Conservation (phyloP, 2,329 filamentous ascomycete species). For the Clonostachys rhizophaga region DNA sequence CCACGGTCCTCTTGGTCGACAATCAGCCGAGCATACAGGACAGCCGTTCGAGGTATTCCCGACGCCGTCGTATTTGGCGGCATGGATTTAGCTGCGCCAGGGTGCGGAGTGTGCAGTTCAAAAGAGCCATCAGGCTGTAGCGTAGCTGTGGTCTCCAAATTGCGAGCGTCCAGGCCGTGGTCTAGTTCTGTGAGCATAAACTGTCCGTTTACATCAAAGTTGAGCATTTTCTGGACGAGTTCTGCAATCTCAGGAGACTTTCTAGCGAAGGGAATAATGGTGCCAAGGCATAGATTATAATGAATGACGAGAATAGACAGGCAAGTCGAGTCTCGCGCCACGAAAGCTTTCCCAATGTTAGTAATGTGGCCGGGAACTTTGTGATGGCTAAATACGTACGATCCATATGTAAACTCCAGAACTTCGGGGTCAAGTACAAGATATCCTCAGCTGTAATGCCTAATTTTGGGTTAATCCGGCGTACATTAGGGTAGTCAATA, state of each 20-base stretch:
- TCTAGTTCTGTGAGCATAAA: constrained; percentile 33
- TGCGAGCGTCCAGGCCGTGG: constrained; percentile 29
- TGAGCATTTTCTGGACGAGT: constrained; percentile 8
- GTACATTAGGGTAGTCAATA: too few relatives aligned
- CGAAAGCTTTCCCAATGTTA: constrained; percentile 3
- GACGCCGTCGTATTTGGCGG: constrained; percentile 13
- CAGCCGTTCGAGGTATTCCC: constrained; percentile 16
- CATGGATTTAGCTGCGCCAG: constrained; percentile 22
- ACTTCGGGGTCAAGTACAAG: constrained; percentile 10
- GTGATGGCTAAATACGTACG: constrained; percentile 6
- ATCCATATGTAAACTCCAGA: constrained; percentile 14
- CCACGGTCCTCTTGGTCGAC: constrained; percentile 14
- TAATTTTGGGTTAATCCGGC: neutral
- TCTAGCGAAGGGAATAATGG: constrained; percentile 4
- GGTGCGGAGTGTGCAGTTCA: constrained; percentile 21
- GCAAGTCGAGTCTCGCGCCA: constrained; percentile 8
- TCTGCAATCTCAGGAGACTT: constrained; percentile 7
- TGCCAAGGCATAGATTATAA: constrained; percentile 22
- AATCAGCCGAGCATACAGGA: constrained; percentile 24
- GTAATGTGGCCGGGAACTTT: neutral
- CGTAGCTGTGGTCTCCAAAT: constrained; percentile 29
- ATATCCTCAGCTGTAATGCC: constrained; percentile 11
- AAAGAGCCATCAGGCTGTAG: constrained; percentile 22
- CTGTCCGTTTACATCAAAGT: constrained; percentile 17
- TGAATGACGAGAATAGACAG: constrained; percentile 18